A percentile compares a stretch with the other conserved stretches of the same genome.
phyloP scores from a whole-genome alignment of 805 yeast species.

The Pichia scutulata region DNA sequence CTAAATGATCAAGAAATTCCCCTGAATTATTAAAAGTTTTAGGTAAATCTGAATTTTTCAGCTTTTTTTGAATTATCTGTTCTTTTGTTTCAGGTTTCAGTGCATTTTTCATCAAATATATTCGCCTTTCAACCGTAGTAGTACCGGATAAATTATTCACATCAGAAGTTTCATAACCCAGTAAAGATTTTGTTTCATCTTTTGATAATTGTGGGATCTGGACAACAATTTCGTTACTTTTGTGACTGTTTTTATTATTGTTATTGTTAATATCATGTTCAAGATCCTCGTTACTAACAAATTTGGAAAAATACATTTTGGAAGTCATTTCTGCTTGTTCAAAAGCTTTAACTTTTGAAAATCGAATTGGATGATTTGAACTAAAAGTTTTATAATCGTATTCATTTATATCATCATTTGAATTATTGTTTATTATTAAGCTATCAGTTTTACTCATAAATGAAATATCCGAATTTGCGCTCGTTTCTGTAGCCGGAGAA shows the following conservation, averaged over 20 bases:
- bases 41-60: conserved; percentile 20
- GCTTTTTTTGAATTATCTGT: conserved; percentile 17
- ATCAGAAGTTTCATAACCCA: conserved; percentile 1
- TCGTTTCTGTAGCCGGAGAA: conserved; percentile 5
- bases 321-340: conserved; percentile 32
- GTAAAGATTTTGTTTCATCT: conserved; percentile 14
- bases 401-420: conserved; percentile 23
- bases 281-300: not conserved
- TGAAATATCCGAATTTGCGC: conserved; percentile 5
- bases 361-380: conserved; percentile 26
- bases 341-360: conserved; percentile 29
- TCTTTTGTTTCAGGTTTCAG: conserved; percentile 21
- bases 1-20: conserved; percentile 22
- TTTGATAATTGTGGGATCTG: conserved; percentile 20
- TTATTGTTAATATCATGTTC: too few relatives aligned
- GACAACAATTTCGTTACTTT: conserved; percentile 10
- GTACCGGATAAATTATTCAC: not conserved
- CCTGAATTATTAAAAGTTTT: conserved; percentile 23
- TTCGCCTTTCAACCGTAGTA: conserved; percentile 17
- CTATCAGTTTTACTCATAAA: conserved; percentile 16
- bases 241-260: not conserved
- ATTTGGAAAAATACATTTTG: conserved; percentile 14
- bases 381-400: conserved; percentile 31
- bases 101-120: conserved; percentile 23
- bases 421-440: conserved; percentile 19